phyloP scores from a whole-genome alignment of 2,329 filamentous ascomycete genomes.

The Lecanoromycetidae sp. region DNA sequence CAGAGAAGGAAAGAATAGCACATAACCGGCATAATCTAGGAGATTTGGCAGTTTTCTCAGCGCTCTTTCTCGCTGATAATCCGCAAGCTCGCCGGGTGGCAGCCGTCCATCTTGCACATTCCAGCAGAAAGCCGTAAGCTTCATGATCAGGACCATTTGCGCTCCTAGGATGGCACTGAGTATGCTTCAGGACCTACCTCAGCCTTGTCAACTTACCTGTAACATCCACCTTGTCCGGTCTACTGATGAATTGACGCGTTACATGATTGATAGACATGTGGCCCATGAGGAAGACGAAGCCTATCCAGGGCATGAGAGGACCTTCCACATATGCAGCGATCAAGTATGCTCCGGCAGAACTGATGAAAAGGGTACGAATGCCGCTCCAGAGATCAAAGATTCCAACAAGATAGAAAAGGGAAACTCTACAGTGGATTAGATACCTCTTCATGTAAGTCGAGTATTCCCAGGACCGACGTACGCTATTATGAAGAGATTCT shows the following conservation, averaged over 20 bases:
- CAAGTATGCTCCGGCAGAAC: slow-evolving; percentile 64
- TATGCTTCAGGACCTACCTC: background rate
- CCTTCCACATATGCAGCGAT: slow-evolving; percentile 76
- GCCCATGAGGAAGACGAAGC: slow-evolving; percentile 85
- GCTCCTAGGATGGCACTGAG: slow-evolving; percentile 38
- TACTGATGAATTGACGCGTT: slow-evolving; percentile 58
- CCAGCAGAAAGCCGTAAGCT: slow-evolving; percentile 93
- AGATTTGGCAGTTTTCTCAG: slow-evolving; percentile 61
- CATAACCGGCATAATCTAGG: slow-evolving; percentile 77
- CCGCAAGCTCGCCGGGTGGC: slow-evolving; percentile 65
- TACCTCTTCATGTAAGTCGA: slow-evolving; percentile 8
- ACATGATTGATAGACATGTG: slow-evolving; percentile 92
- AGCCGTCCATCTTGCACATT: slow-evolving; percentile 88
- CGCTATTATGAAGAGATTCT: slow-evolving; percentile 79
- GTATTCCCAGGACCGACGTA: slow-evolving; percentile 34
- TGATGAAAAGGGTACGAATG: slow-evolving; percentile 64
- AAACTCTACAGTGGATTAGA: slow-evolving; percentile 42
- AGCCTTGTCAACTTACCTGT: slow-evolving; percentile 42
- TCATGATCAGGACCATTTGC: slow-evolving; percentile 98
- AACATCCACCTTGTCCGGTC: slow-evolving; percentile 63
- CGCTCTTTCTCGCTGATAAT: slow-evolving; percentile 72
- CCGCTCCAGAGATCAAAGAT: slow-evolving; percentile 89
- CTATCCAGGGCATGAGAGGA: slow-evolving; percentile 95
- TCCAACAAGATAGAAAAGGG: slow-evolving; percentile 83
- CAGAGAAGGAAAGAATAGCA: slow-evolving; percentile 87